A percentile compares a stretch with the other conserved stretches of the same genome.
Evolutionary conservation across 2,329 filamentous ascomycete genomes (phyloP).

Genomic region (Ophiostoma sp.): DNA sequence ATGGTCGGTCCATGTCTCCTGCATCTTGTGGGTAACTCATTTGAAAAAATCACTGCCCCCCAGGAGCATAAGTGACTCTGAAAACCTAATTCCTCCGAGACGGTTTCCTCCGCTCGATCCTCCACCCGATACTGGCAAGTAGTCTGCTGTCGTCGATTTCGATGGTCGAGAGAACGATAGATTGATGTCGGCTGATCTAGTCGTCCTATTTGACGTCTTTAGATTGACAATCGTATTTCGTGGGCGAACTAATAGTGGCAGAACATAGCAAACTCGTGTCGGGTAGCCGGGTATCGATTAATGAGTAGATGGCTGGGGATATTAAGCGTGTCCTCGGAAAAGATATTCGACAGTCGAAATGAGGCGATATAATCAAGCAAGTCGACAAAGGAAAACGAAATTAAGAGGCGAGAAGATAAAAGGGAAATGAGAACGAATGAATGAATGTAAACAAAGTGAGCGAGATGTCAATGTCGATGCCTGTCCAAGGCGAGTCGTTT

Average conservation of each 20-base stretch:
- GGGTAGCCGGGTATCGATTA: conserved; percentile 11
- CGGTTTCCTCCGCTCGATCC: conserved; percentile 29
- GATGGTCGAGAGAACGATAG: neutral
- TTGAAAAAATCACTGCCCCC: conserved; percentile 40
- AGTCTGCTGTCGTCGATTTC: neutral
- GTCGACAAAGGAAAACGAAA: neutral
- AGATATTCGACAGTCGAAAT: neutral
- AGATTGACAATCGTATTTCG: neutral
- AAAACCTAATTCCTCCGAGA: neutral
- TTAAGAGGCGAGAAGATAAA: neutral
- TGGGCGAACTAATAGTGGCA: neutral
- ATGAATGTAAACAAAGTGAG: conserved; percentile 3
- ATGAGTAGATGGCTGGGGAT: neutral
- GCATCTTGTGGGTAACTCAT: conserved; percentile 60
- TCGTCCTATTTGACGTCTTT: neutral
- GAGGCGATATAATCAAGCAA: neutral
- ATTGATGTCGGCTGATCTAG: neutral
- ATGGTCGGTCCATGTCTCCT: conserved; percentile 51
- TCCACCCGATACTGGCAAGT: neutral
- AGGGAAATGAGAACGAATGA: neutral
- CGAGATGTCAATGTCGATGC: neutral
- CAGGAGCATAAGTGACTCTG: conserved; percentile 21
- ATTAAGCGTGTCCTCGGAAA: neutral
- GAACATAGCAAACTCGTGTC: neutral
- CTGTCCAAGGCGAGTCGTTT: neutral